Evolutionary conservation across 148 eudicot species (phyloP).

Genomic region (Camellia japonica): DNA sequence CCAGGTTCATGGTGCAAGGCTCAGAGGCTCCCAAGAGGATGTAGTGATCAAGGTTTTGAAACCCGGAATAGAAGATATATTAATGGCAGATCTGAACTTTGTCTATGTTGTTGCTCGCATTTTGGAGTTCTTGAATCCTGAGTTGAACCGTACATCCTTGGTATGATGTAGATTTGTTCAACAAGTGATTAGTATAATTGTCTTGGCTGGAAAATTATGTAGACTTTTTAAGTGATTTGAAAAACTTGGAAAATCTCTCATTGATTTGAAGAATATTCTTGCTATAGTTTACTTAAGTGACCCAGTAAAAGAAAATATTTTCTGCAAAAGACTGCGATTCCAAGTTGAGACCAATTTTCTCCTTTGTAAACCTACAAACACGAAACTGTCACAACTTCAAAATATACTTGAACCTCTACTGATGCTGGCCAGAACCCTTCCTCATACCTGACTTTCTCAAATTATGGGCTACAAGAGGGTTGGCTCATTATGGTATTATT

Average conservation of each 20-base stretch:
- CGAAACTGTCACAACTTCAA: not conserved
- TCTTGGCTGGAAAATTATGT: not conserved
- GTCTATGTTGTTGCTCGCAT: conserved; percentile 88
- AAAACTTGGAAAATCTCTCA: not conserved
- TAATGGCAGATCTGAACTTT: conserved; percentile 95
- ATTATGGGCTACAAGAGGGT: not conserved
- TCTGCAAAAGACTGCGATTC: not conserved
- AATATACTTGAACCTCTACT: not conserved
- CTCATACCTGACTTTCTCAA: not conserved
- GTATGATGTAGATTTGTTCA: conserved; percentile 32
- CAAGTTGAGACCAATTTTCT: not conserved
- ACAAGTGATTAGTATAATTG: not conserved
- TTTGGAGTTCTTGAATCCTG: conserved; percentile 90
- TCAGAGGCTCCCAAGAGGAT: conserved; percentile 79
- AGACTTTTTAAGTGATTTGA: not conserved
- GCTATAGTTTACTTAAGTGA: conserved; percentile 1
- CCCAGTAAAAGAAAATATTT: not conserved
- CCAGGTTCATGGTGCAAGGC: conserved; percentile 95
- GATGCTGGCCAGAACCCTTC: not conserved
- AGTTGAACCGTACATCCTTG: conserved; percentile 85
- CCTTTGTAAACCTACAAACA: not conserved
- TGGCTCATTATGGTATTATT: not conserved
- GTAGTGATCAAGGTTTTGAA: conserved; percentile 95
- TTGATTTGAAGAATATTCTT: not conserved
- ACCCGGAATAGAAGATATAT: conserved; percentile 92